phyloP scores from a whole-genome alignment of 371 early-diverging fungal genomes.

The Rhizopus sp. region DNA sequence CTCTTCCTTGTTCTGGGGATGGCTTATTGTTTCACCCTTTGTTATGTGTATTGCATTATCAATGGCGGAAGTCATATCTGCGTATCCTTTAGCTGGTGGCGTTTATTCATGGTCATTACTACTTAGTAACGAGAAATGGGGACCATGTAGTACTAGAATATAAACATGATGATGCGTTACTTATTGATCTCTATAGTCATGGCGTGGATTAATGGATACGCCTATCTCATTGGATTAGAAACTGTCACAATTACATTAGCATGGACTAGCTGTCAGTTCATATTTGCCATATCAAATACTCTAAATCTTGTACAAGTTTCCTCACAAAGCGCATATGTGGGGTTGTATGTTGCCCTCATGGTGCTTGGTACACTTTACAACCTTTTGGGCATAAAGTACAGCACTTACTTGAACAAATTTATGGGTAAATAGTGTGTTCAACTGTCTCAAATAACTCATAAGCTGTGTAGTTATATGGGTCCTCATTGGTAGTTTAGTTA shows the following conservation, averaged over 20 bases:
- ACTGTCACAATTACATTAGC: slow-evolving; percentile 37
- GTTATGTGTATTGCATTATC: slow-evolving; percentile 36
- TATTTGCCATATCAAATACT: slow-evolving; percentile 25
- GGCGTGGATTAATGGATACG: slow-evolving; percentile 41
- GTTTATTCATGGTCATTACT: slow-evolving; percentile 40
- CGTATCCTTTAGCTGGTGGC: slow-evolving; percentile 39
- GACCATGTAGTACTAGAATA: slow-evolving; percentile 31
- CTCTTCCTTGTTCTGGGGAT: slow-evolving; percentile 39
- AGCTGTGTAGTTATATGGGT: slow-evolving; percentile 32
- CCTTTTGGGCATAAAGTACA: slow-evolving; percentile 35
- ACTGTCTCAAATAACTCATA: background rate
- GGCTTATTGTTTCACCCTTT: slow-evolving; percentile 38
- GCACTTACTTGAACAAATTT: slow-evolving; percentile 31
- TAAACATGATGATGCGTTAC: background rate
- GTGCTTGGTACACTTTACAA: slow-evolving; percentile 22
- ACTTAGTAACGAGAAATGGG: slow-evolving; percentile 36
- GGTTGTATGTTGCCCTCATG: slow-evolving; percentile 30
- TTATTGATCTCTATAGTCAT: slow-evolving; percentile 27
- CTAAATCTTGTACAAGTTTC: slow-evolving; percentile 17
- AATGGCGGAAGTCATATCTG: slow-evolving; percentile 43
- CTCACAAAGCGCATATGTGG: slow-evolving; percentile 36
- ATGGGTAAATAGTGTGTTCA: slow-evolving; percentile 29
- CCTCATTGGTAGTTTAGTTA: slow-evolving; percentile 33
- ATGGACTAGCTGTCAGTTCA: slow-evolving; percentile 32
- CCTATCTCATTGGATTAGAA: slow-evolving; percentile 29